Evolutionary conservation across 2,329 filamentous ascomycete genomes (phyloP).

Genomic region (Pestalotiopsis sp.): DNA sequence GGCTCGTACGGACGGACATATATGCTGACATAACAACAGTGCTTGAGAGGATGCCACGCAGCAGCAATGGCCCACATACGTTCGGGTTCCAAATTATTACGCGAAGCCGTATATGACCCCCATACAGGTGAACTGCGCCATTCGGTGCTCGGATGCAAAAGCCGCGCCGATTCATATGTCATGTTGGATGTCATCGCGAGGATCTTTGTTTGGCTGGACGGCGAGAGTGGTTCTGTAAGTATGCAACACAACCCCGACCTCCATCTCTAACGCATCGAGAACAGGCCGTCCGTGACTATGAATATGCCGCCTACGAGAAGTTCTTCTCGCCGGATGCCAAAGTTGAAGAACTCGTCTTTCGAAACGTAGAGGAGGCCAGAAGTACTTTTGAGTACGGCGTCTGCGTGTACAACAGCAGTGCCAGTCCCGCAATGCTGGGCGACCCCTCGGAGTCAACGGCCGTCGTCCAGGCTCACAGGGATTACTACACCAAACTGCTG

Average conservation of each 20-base stretch:
- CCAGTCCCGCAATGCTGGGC: background rate
- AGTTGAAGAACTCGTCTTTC: background rate
- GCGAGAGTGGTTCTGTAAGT: conserved; percentile 7
- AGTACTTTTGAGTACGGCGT: conserved; percentile 8
- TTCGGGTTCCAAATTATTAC: conserved; percentile 10
- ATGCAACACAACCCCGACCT: background rate
- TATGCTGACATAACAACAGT: background rate
- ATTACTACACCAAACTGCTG: background rate
- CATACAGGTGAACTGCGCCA: background rate
- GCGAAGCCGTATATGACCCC: conserved; percentile 10
- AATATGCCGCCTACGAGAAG: background rate
- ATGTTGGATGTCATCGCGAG: conserved; percentile 9
- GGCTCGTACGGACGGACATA: background rate
- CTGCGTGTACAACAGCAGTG: background rate
- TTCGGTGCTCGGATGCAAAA: conserved; percentile 1
- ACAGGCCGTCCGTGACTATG: conserved; percentile 2
- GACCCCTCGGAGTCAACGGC: background rate
- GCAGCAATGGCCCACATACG: conserved; percentile 9
- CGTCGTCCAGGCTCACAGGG: conserved; percentile 1
- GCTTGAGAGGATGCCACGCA: conserved; percentile 10
- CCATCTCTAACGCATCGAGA: background rate
- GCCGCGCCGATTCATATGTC: background rate
- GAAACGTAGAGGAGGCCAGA: conserved; percentile 9
- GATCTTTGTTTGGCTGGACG: conserved; percentile 9
- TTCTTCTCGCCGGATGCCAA: background rate